phyloP scores from a whole-genome alignment of 176 grass and related monocot genomes.

The Eremochloa ophiuroides region DNA sequence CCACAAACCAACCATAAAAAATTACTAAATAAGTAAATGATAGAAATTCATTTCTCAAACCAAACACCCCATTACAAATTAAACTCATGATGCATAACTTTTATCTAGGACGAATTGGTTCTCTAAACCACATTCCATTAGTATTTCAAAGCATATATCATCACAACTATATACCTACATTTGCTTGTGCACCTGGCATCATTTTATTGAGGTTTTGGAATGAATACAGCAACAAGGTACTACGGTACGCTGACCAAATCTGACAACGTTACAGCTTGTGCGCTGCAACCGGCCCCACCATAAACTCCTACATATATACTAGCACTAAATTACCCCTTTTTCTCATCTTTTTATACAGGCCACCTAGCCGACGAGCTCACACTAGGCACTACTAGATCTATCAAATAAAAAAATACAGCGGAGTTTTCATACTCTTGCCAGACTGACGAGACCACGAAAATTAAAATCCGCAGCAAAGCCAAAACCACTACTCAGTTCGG shows the following conservation, averaged over 20 bases:
- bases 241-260: not conserved
- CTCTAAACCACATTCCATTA: no score
- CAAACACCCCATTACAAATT: no score
- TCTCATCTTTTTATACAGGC: constrained; percentile 2
- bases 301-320: constrained; percentile 20
- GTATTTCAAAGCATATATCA: not conserved
- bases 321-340: not conserved
- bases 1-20: no score
- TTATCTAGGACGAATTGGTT: no score
- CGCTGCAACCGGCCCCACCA: not conserved
- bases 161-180: not conserved
- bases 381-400: no score
- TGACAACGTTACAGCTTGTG: not conserved
- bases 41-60: no score
- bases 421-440: not conserved
- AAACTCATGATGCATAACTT: no score
- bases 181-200: not conserved
- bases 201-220: not conserved
- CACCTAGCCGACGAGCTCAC: not conserved
- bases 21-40: no score
- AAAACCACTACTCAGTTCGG: not conserved
- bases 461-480: not conserved
- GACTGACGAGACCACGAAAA: not conserved
- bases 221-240: not conserved
- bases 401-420: constrained; percentile 15